Conservation (phyloP, 495 filamentous ascomycete genomes). For the Lasiosphaeria hispida region DNA sequence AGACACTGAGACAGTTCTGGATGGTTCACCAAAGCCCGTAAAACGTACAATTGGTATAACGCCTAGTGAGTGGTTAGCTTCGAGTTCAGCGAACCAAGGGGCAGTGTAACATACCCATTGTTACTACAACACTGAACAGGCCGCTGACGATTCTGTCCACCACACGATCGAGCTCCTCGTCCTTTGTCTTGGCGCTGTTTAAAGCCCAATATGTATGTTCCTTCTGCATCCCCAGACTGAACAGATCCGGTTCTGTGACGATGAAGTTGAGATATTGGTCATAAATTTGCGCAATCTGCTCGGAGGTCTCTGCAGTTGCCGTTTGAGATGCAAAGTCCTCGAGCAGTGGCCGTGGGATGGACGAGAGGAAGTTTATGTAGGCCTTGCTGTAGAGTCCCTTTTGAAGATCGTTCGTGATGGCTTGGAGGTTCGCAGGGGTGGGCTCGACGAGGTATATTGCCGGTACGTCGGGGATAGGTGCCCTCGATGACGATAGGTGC, state of each 20-base stretch:
- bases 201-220: slow-evolving; percentile 83
- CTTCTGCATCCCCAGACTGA: slow-evolving; percentile 88
- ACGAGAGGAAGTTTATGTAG: slow-evolving; percentile 96
- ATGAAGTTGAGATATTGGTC: slow-evolving; percentile 99
- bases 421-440: slow-evolving; percentile 70
- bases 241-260: slow-evolving; percentile 91
- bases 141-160: slow-evolving; percentile 92
- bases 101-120: slow-evolving; percentile 66
- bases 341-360: slow-evolving; percentile 85
- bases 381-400: slow-evolving; percentile 88
- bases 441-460: slow-evolving; percentile 96
- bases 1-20: too few species aligned
- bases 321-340: slow-evolving; percentile 94
- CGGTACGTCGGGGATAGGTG: slow-evolving; percentile 93
- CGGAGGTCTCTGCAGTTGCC: slow-evolving; percentile 75
- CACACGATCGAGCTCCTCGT: slow-evolving; percentile 81
- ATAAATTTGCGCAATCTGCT: slow-evolving; percentile 86
- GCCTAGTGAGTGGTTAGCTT: slow-evolving; percentile 41
- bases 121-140: slow-evolving; percentile 93
- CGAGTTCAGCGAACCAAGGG: not conserved
- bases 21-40: too few species aligned
- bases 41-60: slow-evolving; percentile 71
- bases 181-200: slow-evolving; percentile 87
- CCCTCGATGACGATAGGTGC: slow-evolving; percentile 77
- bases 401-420: slow-evolving; percentile 83